Conservation (phyloP, 441 rosid species). For the Pelargonium australe region DNA sequence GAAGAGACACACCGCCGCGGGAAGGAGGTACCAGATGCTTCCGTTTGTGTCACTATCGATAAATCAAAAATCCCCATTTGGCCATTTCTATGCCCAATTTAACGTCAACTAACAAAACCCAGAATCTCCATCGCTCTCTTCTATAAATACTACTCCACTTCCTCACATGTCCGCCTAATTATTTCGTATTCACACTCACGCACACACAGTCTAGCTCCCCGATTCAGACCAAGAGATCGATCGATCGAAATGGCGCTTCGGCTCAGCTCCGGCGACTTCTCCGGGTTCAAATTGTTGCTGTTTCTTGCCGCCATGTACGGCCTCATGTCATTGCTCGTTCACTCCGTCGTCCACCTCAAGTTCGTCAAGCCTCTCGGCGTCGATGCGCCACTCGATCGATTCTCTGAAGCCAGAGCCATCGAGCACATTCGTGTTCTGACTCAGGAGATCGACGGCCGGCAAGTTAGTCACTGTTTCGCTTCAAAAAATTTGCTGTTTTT, state of each 20-base stretch:
- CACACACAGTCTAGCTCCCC: neutral
- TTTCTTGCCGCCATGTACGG: slow-evolving; percentile 48
- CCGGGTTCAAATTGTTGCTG: slow-evolving; percentile 59
- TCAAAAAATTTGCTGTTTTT: neutral
- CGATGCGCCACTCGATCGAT: slow-evolving; percentile 80
- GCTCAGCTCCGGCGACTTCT: slow-evolving; percentile 44
- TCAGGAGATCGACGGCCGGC: slow-evolving; percentile 69
- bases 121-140: neutral
- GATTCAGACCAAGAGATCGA: neutral
- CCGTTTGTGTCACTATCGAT: neutral
- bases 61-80: too few relatives aligned
- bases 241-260: slow-evolving; percentile 36
- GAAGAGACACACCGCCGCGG: neutral
- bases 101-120: neutral
- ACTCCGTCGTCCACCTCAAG: slow-evolving; percentile 57
- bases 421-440: slow-evolving; percentile 76
- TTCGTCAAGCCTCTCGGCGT: slow-evolving; percentile 54
- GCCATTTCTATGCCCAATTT: neutral
- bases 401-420: slow-evolving; percentile 88
- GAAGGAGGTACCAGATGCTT: neutral
- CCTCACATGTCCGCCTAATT: neutral
- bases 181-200: neutral
- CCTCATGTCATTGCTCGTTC: slow-evolving; percentile 53
- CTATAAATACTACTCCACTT: neutral
- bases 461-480: slow-evolving; percentile 38